Conservation (phyloP, 768 basidiomycete species). For the Rhodotorula diobovata region DNA sequence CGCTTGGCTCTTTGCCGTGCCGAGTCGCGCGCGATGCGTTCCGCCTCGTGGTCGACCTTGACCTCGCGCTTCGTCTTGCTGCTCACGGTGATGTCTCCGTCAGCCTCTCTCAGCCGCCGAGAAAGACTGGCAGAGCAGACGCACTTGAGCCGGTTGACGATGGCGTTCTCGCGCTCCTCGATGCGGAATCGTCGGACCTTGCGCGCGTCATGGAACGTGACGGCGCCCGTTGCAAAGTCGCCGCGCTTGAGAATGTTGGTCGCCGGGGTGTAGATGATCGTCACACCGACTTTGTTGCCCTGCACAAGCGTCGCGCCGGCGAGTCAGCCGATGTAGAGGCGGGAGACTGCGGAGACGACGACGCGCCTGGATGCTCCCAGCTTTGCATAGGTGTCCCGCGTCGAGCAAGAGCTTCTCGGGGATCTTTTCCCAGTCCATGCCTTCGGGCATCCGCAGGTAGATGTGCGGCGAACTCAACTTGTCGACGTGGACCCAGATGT, state of each 20-base stretch:
- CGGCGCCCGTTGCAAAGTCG: slow-evolving; percentile 94
- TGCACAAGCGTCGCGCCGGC: neutral
- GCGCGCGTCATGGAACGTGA: slow-evolving; percentile 89
- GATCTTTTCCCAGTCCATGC: slow-evolving; percentile 82
- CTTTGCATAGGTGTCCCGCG: slow-evolving; percentile 92
- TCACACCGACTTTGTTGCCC: slow-evolving; percentile 90
- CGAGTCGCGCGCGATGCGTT: slow-evolving; percentile 66
- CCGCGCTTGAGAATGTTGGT: slow-evolving; percentile 97
- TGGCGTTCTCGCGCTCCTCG: slow-evolving; percentile 71
- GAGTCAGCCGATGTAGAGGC: neutral
- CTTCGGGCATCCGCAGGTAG: slow-evolving; percentile 79
- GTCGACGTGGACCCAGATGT: slow-evolving; percentile 86
- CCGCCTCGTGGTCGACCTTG: slow-evolving; percentile 81
- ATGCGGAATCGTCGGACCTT: slow-evolving; percentile 76
- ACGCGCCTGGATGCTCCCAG: slow-evolving; percentile 81
- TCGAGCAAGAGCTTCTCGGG: slow-evolving; percentile 72
- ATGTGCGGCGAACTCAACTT: slow-evolving; percentile 89
- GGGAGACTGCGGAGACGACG: neutral
- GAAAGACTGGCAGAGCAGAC: neutral
- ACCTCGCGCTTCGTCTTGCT: slow-evolving; percentile 58
- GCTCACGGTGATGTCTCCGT: neutral
- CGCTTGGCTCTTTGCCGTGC: slow-evolving; percentile 53
- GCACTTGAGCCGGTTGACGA: slow-evolving; percentile 78
- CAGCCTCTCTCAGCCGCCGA: no score
- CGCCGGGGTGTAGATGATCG: slow-evolving; percentile 88